Evolutionary conservation across 78 protist genomes (phyloP).

Genomic region (Pigoraptor vietnamica): DNA sequence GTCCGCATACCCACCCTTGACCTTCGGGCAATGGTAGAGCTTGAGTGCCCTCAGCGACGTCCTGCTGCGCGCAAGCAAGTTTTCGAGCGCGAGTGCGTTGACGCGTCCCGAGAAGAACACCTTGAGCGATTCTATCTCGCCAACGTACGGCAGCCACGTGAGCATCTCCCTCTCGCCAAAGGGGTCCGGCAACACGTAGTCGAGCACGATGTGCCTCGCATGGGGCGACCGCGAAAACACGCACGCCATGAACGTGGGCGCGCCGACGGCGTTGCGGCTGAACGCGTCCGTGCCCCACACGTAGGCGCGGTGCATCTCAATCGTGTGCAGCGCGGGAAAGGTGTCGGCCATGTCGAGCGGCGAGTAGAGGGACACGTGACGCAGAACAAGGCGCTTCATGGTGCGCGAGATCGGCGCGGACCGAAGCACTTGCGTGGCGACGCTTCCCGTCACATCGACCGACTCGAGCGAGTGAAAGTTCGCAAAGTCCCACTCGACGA

Average conservation of each 20-base stretch:
- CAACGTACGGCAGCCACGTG: not conserved
- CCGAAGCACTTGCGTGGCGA: not conserved
- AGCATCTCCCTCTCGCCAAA: not conserved
- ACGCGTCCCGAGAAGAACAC: not conserved
- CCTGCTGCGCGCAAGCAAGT: not conserved
- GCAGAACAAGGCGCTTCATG: not conserved
- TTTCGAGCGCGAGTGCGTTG: not conserved
- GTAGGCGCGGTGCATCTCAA: not conserved
- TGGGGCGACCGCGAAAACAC: not conserved
- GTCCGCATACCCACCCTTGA: not conserved
- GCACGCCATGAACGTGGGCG: not conserved
- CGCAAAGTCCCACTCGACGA: not conserved
- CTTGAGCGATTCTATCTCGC: not conserved
- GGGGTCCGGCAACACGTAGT: not conserved
- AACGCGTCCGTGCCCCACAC: not conserved
- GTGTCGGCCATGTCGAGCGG: not conserved
- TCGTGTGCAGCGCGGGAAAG: not conserved
- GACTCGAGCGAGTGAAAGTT: not conserved
- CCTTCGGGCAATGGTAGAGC: not conserved
- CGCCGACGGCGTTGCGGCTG: not conserved
- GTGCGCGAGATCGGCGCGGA: not conserved
- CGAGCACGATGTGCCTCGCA: not conserved
- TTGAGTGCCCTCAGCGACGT: not conserved
- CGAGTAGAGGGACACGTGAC: not conserved
- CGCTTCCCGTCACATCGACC: not conserved